Percentiles rank a stretch among this genome's conserved stretches.
Evolutionary conservation across 2,329 filamentous ascomycete species (phyloP).

Genomic region (Monilinia aucupariae): DNA sequence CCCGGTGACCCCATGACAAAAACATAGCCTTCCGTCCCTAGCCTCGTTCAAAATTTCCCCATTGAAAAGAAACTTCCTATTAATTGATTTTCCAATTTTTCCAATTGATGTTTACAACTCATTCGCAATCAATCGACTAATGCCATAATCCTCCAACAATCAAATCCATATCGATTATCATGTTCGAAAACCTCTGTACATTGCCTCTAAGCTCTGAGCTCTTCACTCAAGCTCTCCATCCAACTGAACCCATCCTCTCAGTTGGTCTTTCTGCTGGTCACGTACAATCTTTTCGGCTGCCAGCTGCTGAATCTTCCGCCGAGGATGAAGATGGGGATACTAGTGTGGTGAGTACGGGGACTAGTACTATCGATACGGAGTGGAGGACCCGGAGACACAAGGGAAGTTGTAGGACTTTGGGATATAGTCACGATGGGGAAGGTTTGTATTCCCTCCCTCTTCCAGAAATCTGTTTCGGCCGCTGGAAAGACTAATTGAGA

Average conservation of each 20-base stretch:
- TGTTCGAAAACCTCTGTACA: slow-evolving; percentile 75
- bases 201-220: slow-evolving; percentile 81
- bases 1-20: slow-evolving; percentile 2
- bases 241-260: slow-evolving; percentile 74
- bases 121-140: background rate
- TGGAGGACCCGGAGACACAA: slow-evolving; percentile 91
- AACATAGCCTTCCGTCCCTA: slow-evolving; percentile 1
- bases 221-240: slow-evolving; percentile 84
- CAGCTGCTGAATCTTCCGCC: slow-evolving; percentile 45
- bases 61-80: background rate
- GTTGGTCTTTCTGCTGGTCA: slow-evolving; percentile 81
- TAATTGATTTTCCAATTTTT: background rate
- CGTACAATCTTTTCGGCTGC: slow-evolving; percentile 76
- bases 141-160: background rate
- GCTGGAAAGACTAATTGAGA: background rate
- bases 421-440: slow-evolving; percentile 72
- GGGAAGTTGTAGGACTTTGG: slow-evolving; percentile 80
- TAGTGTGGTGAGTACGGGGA: slow-evolving; percentile 54
- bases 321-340: slow-evolving; percentile 47
- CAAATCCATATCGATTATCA: slow-evolving; percentile 10
- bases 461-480: background rate
- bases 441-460: slow-evolving; percentile 45
- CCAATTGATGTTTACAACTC: background rate
- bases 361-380: slow-evolving; percentile 69
- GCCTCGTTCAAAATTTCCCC: slow-evolving; percentile 16